Evolutionary conservation across 306 rosid genomes (phyloP).

Genomic region (Quercus mongolica): DNA sequence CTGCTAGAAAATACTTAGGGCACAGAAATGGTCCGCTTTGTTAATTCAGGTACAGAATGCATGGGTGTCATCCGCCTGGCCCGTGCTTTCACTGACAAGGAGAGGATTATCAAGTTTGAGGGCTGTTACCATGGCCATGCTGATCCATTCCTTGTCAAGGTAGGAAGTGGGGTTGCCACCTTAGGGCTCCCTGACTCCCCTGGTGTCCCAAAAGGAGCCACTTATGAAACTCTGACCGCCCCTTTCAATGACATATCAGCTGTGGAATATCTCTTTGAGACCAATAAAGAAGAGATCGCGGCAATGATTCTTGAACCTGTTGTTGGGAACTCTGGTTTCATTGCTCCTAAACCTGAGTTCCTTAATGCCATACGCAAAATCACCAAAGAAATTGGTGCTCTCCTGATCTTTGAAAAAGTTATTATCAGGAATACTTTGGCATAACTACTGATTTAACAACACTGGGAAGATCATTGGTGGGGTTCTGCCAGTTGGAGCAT

Average conservation of each 20-base stretch:
- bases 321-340: slow-evolving; percentile 91
- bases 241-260: slow-evolving; percentile 72
- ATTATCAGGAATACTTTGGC: slow-evolving; percentile 98
- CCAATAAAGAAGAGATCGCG: slow-evolving; percentile 65
- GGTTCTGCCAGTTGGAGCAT: too few species aligned
- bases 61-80: slow-evolving; percentile 90
- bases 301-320: slow-evolving; percentile 88
- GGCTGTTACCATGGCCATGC: slow-evolving; percentile 99
- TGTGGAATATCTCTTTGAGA: slow-evolving; percentile 64
- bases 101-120: slow-evolving; percentile 83
- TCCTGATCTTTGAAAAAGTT: slow-evolving; percentile 88
- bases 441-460: too few species aligned
- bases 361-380: slow-evolving; percentile 61
- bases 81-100: slow-evolving; percentile 74
- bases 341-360: slow-evolving; percentile 66
- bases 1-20: slow-evolving; percentile 77
- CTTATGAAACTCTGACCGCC: slow-evolving; percentile 75
- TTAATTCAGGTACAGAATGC: slow-evolving; percentile 94
- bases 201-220: slow-evolving; percentile 90
- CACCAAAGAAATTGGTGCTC: slow-evolving; percentile 63
- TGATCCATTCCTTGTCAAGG: slow-evolving; percentile 93
- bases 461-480: too few species aligned
- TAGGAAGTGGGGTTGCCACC: slow-evolving; percentile 96
- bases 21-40: slow-evolving; percentile 95
- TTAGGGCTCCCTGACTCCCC: slow-evolving; percentile 98